Conservation (phyloP, 2,329 filamentous ascomycete genomes). For the Colletotrichum sp. region DNA sequence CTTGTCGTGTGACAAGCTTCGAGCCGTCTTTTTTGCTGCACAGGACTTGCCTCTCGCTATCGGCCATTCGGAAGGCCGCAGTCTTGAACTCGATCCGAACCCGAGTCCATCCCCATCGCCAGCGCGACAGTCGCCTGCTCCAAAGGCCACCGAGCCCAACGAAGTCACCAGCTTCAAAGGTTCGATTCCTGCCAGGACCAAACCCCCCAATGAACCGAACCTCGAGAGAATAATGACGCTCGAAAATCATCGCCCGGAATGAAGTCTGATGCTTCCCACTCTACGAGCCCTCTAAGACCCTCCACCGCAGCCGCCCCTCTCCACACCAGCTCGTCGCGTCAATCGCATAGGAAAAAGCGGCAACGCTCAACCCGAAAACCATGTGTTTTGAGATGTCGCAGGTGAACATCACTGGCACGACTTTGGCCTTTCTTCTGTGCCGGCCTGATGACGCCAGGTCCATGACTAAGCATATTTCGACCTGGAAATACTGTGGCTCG, state of each 20-base stretch:
- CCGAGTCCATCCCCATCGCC: not conserved
- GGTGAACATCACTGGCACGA: not conserved
- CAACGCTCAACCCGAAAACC: not conserved
- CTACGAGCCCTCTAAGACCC: too few relatives aligned
- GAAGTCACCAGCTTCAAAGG: not conserved
- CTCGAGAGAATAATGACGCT: not conserved
- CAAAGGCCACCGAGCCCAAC: not conserved
- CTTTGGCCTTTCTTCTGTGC: not conserved
- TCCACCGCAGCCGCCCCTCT: not conserved
- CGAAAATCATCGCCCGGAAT: not conserved
- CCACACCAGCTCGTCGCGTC: not conserved
- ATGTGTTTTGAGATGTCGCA: not conserved
- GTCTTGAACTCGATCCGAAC: not conserved
- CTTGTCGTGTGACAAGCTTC: not conserved
- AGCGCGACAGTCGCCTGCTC: not conserved
- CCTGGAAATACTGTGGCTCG: not conserved
- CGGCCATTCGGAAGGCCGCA: not conserved
- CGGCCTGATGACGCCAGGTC: not conserved
- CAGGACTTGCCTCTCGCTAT: not conserved
- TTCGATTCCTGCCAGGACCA: not conserved
- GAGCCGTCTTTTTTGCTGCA: not conserved
- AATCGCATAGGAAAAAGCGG: not conserved
- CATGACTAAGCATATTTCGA: not conserved
- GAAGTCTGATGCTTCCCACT: not conserved
- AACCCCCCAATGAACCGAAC: not conserved